Base-by-base conservation (phyloP, 2,329 filamentous ascomycete species). In the Zopfia rhizophila region DNA sequence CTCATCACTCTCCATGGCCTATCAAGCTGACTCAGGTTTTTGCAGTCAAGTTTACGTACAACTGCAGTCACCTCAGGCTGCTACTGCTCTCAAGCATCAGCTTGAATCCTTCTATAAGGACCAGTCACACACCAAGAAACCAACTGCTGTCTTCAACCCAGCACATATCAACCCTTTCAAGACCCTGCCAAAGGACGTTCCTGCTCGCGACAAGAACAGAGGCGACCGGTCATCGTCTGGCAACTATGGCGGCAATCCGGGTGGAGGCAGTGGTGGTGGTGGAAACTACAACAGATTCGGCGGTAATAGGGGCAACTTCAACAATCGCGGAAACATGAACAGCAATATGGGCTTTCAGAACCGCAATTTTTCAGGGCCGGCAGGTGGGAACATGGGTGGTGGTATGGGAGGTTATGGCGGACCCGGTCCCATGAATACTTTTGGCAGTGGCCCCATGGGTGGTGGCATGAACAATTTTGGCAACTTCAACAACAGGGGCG, bases 141-240 rank as follows among this genome's bases (percentile, higher is more conserved):
- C 89, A 55, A 82, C 79, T 1, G 84, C 90, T 33, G 83, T 84
- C 47, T 97, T 91, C 76, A 88, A 89, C 40, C 87, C 84, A 54
- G 86, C 91, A 0, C 82, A 84, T 35, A 80, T 82, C 56, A 97
- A 97, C 69, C 91, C 92, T 0, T 97, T 96, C 82, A 87, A 89
- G 56, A 97, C 91, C 0, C 76, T 95, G 4, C 92, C 91, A 13
- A 96, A 96, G 75, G 92, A 96, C 68, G 87, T 88, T 0, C 91
- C 90, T 0, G 81, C 82, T 59, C 84, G 89, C 19, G 86, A 81
- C 25, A 87, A 90, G 65, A 83, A 86, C 30, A 76, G 78, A 61
- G 78, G 83, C 48, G 84, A 84, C 40, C 79, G 84, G 21, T 70
- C 77, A 44, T 70, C 75, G 13, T 73, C 75, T 43, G 65, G 68